Conservation (phyloP, 2,329 filamentous ascomycete species). For the Aspergillus tamarii region DNA sequence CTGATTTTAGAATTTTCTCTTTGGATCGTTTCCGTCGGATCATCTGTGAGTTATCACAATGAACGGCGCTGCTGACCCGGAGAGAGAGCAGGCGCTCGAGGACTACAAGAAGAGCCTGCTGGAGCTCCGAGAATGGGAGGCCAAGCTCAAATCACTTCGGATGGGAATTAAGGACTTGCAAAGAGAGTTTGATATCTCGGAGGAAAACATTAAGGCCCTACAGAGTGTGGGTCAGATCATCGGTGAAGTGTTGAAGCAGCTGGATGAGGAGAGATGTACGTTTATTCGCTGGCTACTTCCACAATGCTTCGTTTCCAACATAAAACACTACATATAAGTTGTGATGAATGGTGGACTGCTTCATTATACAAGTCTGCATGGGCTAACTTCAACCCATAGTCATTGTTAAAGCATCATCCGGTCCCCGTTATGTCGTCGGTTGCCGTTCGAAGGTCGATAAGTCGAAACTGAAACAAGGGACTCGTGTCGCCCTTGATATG, state of each 20-base stretch:
- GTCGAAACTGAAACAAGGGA: slow-evolving; percentile 95
- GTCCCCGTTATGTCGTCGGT: slow-evolving; percentile 95
- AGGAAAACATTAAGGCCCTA: slow-evolving; percentile 98
- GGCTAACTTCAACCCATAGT: slow-evolving; percentile 58
- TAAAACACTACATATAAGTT: not conserved
- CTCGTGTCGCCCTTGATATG: slow-evolving; percentile 97
- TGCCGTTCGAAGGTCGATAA: slow-evolving; percentile 99
- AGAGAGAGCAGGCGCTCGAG: slow-evolving; percentile 70
- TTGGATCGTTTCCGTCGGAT: not conserved
- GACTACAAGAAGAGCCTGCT: slow-evolving; percentile 81
- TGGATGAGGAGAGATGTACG: slow-evolving; percentile 98
- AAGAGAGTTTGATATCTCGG: slow-evolving; percentile 93
- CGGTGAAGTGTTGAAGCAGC: slow-evolving; percentile 96
- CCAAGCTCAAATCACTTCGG: slow-evolving; percentile 91
- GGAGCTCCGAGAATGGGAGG: slow-evolving; percentile 97
- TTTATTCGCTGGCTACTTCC: slow-evolving; percentile 21
- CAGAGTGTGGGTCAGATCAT: slow-evolving; percentile 99
- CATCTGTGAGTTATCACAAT: slow-evolving; percentile 30
- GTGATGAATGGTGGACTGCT: not conserved
- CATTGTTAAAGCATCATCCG: slow-evolving; percentile 97
- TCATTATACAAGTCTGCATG: not conserved
- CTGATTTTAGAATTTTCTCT: slow-evolving; percentile 2
- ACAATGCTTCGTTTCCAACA: not conserved
- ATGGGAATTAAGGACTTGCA: slow-evolving; percentile 95
- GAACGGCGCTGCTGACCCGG: slow-evolving; percentile 52